Evolutionary conservation across 2,329 filamentous ascomycete species (phyloP).

Genomic region (Aspergillus texensis): DNA sequence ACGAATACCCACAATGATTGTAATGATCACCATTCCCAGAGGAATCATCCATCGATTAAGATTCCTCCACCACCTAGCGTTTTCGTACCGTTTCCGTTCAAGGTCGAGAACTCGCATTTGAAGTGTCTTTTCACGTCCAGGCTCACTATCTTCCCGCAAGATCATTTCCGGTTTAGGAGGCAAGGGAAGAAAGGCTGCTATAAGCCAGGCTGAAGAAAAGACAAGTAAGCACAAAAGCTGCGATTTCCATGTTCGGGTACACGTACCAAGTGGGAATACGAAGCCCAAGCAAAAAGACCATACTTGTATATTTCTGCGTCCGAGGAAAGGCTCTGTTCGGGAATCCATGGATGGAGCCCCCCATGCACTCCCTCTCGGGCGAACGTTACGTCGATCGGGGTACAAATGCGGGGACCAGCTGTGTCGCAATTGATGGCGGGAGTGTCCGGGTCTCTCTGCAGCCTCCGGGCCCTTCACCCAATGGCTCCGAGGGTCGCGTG

Average conservation of each 20-base stretch:
- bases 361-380: conserved; percentile 64
- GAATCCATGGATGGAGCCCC: conserved; percentile 72
- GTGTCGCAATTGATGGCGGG: conserved; percentile 54
- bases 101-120: conserved; percentile 47
- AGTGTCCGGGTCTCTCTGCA: conserved; percentile 30
- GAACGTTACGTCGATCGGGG: conserved; percentile 61
- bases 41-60: conserved; percentile 64
- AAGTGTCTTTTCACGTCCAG: conserved; percentile 48
- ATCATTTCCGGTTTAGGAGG: conserved; percentile 58
- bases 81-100: conserved; percentile 56
- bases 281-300: conserved; percentile 77
- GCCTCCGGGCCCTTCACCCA: conserved; percentile 40
- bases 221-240: conserved; percentile 1
- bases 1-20: conserved; percentile 53
- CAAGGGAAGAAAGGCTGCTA: conserved; percentile 73
- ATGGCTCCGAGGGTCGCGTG: conserved; percentile 47
- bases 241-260: too few relatives aligned
- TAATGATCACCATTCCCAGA: conserved; percentile 58
- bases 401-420: conserved; percentile 76
- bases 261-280: conserved; percentile 71
- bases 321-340: conserved; percentile 63
- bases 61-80: conserved; percentile 67
- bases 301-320: conserved; percentile 73
- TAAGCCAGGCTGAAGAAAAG: conserved; percentile 68
- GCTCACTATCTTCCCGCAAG: conserved; percentile 53